Base-by-base conservation (phyloP, 345 rosid species). In the Eucalyptus viminalis region DNA sequence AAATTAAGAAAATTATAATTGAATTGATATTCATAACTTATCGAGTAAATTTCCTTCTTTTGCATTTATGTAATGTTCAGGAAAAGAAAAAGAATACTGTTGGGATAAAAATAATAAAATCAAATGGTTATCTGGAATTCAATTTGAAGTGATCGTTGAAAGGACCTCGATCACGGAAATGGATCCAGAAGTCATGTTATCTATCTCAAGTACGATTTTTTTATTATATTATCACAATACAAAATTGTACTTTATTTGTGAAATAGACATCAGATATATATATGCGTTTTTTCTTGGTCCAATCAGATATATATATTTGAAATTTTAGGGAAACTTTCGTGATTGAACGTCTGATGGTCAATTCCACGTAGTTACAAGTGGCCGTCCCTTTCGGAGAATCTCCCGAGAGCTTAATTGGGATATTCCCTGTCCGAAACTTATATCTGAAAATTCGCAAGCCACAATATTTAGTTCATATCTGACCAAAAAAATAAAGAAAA, bases 1-100 rank as follows among this genome's bases (percentile, higher is more conserved):
- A 65, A 65, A 65, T 65, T 65, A 1, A n/a, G 14, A 62, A 6
- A 1, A 1, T 25, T 11, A 5, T 0, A 0, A 58, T 0, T 5
- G 1, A 25, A 25, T 58, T 58, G 0, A 58, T 25, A 58, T 58
- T 27, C 14, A 53, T 53, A 53, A 53, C 5, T 58, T 58, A 58
- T 11, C 11, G 65, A 5, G n/a, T 60, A 27, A 27, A 12, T 60
- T 25, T 60, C 31, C 31, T 60, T 60, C 8, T 27, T 60, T 60
- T 3, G 67, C 31, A 60, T 60, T 27, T 13, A 60, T 11, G n/a
- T 58, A 58, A 58, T 25, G 6, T 58, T 58, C 65, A 25, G n/a
- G 65, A 25, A 11, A 58, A 11, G 65, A 25, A 11, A 25, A 25
- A 53, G 65, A 25, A 5, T 27, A 27, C 16, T 60, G 16, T 1